phyloP scores from a whole-genome alignment of 768 basidiomycete species.

The Termitomyces sp. region DNA sequence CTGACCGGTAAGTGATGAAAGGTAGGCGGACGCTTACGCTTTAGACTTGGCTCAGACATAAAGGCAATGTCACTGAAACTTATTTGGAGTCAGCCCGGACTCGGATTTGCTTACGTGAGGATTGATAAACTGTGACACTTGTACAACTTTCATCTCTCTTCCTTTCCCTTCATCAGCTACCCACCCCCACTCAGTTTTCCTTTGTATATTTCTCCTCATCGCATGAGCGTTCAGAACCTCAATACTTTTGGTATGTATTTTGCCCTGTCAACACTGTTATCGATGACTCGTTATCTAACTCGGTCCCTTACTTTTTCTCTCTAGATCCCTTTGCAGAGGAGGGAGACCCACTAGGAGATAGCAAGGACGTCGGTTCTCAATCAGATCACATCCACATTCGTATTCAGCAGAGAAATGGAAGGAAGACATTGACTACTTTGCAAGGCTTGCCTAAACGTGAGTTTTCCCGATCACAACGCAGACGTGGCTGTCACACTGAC shows the following conservation, averaged over 20 bases:
- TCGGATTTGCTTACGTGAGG: conserved; percentile 16
- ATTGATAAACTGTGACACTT: conserved; percentile 16
- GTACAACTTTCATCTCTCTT: conserved; percentile 11
- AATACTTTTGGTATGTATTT: conserved; percentile 63
- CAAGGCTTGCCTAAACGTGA: conserved; percentile 89
- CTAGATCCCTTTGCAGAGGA: conserved; percentile 96
- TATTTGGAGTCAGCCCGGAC: conserved; percentile 4
- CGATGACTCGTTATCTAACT: conserved; percentile 11
- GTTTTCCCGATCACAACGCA: conserved; percentile 18
- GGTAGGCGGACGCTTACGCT: conserved; percentile 60
- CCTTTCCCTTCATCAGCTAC: conserved; percentile 20
- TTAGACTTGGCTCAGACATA: conserved; percentile 21
- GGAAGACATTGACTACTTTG: conserved; percentile 96
- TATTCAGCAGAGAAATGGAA: conserved; percentile 98
- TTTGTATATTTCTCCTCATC: conserved; percentile 44
- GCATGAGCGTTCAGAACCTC: conserved; percentile 95
- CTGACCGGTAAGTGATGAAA: conserved; percentile 61
- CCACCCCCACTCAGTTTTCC: conserved; percentile 39
- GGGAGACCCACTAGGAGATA: conserved; percentile 73
- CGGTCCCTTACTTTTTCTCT: conserved; percentile 5
- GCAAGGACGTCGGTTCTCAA: conserved; percentile 73
- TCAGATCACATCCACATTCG: conserved; percentile 90
- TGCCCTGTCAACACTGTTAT: conserved; percentile 6
- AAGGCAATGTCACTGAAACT: conserved; percentile 8
- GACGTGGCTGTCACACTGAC: not conserved